Evolutionary conservation across 139 green algal genomes (phyloP).

Genomic region (Chlorella sp.): DNA sequence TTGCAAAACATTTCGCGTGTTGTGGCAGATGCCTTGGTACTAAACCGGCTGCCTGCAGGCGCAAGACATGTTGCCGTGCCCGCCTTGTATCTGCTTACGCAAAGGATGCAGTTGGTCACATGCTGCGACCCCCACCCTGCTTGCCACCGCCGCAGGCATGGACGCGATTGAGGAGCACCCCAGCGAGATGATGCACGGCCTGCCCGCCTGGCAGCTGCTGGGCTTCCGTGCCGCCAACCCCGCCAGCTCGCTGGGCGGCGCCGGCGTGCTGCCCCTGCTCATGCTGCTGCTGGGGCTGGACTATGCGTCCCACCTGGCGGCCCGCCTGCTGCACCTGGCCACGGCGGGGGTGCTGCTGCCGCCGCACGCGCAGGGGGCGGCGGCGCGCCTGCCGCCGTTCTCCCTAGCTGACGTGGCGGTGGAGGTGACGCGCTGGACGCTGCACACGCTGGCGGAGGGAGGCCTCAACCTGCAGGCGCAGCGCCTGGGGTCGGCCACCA

Average conservation of each 20-base stretch:
- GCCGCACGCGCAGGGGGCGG: not conserved
- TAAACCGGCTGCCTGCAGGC: too few species aligned
- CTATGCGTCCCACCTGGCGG: not conserved
- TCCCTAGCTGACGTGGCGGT: not conserved
- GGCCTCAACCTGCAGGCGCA: not conserved
- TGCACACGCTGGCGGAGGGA: not conserved
- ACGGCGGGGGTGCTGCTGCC: not conserved
- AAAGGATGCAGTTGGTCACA: too few species aligned
- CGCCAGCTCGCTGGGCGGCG: not conserved
- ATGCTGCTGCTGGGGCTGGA: conserved; percentile 23
- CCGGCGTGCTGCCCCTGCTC: conserved; percentile 13
- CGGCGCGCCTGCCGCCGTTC: not conserved
- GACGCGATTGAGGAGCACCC: not conserved
- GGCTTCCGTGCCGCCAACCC: conserved; percentile 29
- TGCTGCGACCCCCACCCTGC: not conserved
- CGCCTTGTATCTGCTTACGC: too few species aligned
- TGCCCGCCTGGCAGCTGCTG: conserved; percentile 11
- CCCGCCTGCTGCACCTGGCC: conserved; percentile 2
- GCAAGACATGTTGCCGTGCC: too few species aligned
- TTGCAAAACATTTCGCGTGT: too few species aligned
- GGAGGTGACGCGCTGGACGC: not conserved
- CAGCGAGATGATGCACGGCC: not conserved
- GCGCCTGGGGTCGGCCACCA: not conserved
- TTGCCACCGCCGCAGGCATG: not conserved
- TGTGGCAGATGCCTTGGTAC: too few species aligned